Conservation (phyloP, 495 filamentous ascomycete species). For the Penicillium bovifimosum region DNA sequence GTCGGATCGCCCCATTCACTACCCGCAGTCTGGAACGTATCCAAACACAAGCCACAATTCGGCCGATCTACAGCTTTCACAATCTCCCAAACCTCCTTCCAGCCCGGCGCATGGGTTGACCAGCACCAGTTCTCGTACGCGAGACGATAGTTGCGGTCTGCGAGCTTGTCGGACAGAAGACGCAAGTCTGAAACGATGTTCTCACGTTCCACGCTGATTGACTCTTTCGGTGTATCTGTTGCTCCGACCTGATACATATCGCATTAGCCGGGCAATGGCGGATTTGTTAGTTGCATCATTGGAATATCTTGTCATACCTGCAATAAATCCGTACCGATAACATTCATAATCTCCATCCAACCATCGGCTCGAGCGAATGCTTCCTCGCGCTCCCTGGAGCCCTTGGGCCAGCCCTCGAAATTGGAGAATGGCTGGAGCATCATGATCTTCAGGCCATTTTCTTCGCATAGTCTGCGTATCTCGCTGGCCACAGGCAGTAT, state of each 20-base stretch:
- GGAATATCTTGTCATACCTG: conserved; percentile 42
- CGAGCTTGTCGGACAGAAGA: conserved; percentile 59
- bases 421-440: conserved; percentile 77
- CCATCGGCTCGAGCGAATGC: conserved; percentile 60
- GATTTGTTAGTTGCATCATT: background rate
- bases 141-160: conserved; percentile 49
- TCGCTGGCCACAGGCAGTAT: conserved; percentile 47
- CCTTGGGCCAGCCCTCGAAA: conserved; percentile 71
- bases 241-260: conserved; percentile 53
- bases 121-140: conserved; percentile 88
- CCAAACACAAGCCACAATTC: conserved; percentile 73
- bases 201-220: conserved; percentile 23
- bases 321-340: conserved; percentile 64
- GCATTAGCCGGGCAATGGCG: background rate
- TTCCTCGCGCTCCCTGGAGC: conserved; percentile 51
- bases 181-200: conserved; percentile 56
- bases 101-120: conserved; percentile 64
- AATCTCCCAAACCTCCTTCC: conserved; percentile 65
- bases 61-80: conserved; percentile 52
- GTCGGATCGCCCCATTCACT: conserved; percentile 75
- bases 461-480: conserved; percentile 48
- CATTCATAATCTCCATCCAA: conserved; percentile 72
- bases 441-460: conserved; percentile 54
- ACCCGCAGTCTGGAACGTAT: conserved; percentile 76
- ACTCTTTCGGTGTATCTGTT: conserved; percentile 51